phyloP scores from a whole-genome alignment of 2,329 filamentous ascomycete genomes.

The Sporothrix curviconia region DNA sequence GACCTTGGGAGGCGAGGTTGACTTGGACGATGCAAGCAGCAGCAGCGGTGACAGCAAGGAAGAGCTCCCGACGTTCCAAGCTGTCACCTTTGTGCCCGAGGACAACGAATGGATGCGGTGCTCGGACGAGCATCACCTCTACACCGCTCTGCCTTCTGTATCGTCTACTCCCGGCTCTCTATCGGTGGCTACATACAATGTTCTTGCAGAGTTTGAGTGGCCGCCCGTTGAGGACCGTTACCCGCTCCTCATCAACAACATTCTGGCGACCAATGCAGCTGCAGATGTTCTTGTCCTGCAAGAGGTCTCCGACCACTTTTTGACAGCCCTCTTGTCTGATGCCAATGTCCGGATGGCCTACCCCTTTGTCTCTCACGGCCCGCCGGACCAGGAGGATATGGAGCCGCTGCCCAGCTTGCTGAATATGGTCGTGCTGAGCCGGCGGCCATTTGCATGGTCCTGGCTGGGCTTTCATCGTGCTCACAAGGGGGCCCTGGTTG shows the following conservation, averaged over 20 bases:
- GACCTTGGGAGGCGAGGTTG: neutral
- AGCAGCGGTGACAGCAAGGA: neutral
- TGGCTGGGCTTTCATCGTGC: slow-evolving; percentile 45
- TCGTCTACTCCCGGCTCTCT: slow-evolving; percentile 19
- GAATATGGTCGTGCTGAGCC: slow-evolving; percentile 56
- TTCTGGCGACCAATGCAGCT: slow-evolving; percentile 35
- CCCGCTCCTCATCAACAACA: slow-evolving; percentile 36
- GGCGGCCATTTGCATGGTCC: slow-evolving; percentile 48
- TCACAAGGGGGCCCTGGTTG: slow-evolving; percentile 53
- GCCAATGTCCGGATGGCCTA: slow-evolving; percentile 41
- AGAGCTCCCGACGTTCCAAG: slow-evolving; percentile 8
- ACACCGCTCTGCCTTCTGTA: neutral
- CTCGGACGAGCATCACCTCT: slow-evolving; percentile 11
- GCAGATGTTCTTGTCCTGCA: slow-evolving; percentile 50
- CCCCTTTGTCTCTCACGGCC: slow-evolving; percentile 50
- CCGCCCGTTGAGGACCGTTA: slow-evolving; percentile 39
- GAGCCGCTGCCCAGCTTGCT: slow-evolving; percentile 53
- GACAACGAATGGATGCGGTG: slow-evolving; percentile 12
- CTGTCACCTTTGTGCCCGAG: slow-evolving; percentile 13
- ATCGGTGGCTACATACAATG: slow-evolving; percentile 44
- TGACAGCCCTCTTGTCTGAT: slow-evolving; percentile 47
- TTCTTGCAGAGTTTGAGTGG: slow-evolving; percentile 44
- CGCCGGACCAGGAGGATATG: slow-evolving; percentile 44
- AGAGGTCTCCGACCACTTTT: slow-evolving; percentile 59
- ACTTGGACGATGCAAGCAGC: neutral